Evolutionary conservation across 2,329 filamentous ascomycete species (phyloP).

Genomic region (Ophiostoma triangulosporum): DNA sequence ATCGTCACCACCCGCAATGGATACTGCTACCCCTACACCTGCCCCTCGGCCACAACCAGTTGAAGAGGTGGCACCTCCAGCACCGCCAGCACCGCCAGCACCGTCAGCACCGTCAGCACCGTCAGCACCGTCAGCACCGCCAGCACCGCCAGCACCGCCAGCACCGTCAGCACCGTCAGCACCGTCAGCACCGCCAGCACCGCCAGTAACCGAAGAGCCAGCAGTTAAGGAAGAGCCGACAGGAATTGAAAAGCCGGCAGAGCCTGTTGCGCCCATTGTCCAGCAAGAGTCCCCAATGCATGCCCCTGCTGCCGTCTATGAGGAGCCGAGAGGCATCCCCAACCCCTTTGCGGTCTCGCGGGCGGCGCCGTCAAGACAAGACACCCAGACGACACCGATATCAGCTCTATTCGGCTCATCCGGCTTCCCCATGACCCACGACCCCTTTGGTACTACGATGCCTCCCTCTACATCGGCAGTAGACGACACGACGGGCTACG

Average conservation of each 20-base stretch:
- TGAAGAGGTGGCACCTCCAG: too few relatives aligned
- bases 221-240: not conserved
- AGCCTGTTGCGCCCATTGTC: too few relatives aligned
- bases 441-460: not conserved
- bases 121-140: too few relatives aligned
- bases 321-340: not conserved
- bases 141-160: too few relatives aligned
- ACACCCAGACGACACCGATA: not conserved
- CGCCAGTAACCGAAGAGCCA: not conserved
- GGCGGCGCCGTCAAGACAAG: not conserved
- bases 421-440: not conserved
- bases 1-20: not conserved
- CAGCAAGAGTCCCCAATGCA: too few relatives aligned
- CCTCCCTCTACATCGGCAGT: not conserved
- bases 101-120: too few relatives aligned
- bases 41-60: not conserved
- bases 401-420: slow-evolving; percentile 5
- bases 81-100: too few relatives aligned
- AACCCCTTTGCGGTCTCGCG: slow-evolving; percentile 2
- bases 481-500: slow-evolving; percentile 7
- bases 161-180: too few relatives aligned
- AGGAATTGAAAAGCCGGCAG: too few relatives aligned
- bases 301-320: not conserved
- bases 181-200: too few relatives aligned
- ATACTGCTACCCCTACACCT: slow-evolving; percentile 2